A percentile compares a stretch with the other conserved stretches of the same genome.
Evolutionary conservation across 768 basidiomycete species (phyloP).

Genomic region (Pleurotus pulmonarius): DNA sequence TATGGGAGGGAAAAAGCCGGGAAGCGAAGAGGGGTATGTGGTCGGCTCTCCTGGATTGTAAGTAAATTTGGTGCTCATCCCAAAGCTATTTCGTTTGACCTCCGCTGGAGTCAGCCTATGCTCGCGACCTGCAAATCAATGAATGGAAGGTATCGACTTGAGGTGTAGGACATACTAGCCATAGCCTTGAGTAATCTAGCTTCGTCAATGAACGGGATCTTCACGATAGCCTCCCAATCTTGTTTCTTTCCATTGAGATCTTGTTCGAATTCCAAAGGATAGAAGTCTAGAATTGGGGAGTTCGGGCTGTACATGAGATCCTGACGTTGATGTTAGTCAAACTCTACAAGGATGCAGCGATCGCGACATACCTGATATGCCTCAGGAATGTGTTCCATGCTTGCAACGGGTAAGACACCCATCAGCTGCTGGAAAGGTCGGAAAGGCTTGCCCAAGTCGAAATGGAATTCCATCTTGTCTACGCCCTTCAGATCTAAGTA

Average conservation of each 20-base stretch:
- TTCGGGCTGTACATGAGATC: constrained; percentile 84
- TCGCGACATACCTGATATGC: constrained; percentile 66
- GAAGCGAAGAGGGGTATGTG: constrained; percentile 85
- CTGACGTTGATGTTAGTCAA: constrained; percentile 30
- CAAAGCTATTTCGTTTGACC: constrained; percentile 67
- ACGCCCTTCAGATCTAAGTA: constrained; percentile 58
- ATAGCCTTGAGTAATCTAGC: constrained; percentile 75
- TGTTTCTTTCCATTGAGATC: constrained; percentile 98
- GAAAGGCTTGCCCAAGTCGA: constrained; percentile 87
- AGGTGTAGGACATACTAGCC: constrained; percentile 50
- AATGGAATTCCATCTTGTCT: constrained; percentile 79
- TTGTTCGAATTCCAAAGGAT: constrained; percentile 85
- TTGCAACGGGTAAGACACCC: constrained; percentile 93
- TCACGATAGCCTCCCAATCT: constrained; percentile 98
- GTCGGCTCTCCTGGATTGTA: constrained; percentile 63
- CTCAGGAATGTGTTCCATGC: constrained; percentile 81
- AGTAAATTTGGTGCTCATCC: constrained; percentile 76
- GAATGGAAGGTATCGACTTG: not conserved
- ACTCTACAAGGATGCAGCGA: not conserved
- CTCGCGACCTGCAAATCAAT: constrained; percentile 56
- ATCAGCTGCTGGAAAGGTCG: constrained; percentile 93
- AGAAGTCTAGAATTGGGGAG: constrained; percentile 93
- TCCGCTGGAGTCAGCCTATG: constrained; percentile 77
- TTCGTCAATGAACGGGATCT: constrained; percentile 97
- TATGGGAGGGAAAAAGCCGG: constrained; percentile 92